Evolutionary conservation across 805 yeast genomes (phyloP).

Genomic region (Huiozyma naganishii): DNA sequence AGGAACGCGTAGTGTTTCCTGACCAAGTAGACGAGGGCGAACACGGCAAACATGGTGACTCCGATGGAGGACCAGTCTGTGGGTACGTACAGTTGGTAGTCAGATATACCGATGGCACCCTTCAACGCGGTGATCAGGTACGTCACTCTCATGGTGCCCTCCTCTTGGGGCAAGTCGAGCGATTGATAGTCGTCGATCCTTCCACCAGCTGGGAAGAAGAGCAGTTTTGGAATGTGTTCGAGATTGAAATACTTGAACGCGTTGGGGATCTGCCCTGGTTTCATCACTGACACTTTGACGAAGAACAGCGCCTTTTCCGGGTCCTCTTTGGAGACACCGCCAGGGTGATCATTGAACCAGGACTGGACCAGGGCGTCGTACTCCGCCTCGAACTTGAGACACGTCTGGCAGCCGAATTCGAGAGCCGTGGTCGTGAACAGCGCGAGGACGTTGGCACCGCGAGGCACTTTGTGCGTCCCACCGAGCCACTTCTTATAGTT

Average conservation of each 20-base stretch:
- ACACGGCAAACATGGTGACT: constrained; percentile 27
- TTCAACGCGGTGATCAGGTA: constrained; percentile 22
- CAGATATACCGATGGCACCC: constrained; percentile 15
- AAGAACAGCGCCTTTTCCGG: constrained; percentile 40
- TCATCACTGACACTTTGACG: constrained; percentile 61
- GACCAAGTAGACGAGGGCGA: constrained; percentile 26
- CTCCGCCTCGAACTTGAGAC: constrained; percentile 60
- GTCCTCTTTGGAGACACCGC: constrained; percentile 27
- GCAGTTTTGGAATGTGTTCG: constrained; percentile 70
- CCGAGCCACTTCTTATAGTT: constrained; percentile 46
- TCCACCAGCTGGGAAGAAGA: constrained; percentile 45
- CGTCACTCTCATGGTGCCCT: constrained; percentile 29
- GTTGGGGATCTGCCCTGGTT: constrained; percentile 40
- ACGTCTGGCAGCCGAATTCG: constrained; percentile 65
- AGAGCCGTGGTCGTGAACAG: constrained; percentile 67
- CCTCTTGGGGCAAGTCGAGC: constrained; percentile 25
- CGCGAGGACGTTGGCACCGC: constrained; percentile 53
- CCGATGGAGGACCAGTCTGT: constrained; percentile 29
- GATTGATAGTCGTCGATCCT: constrained; percentile 19
- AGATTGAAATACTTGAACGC: constrained; percentile 35
- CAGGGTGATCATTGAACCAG: constrained; percentile 50
- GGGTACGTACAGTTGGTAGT: constrained; percentile 28
- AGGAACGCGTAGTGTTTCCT: constrained; percentile 30
- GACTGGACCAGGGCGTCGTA: constrained; percentile 51
- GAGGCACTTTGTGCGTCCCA: constrained; percentile 37